phyloP scores from a whole-genome alignment of 78 protist species.

The Polysphondylium violaceum region DNA sequence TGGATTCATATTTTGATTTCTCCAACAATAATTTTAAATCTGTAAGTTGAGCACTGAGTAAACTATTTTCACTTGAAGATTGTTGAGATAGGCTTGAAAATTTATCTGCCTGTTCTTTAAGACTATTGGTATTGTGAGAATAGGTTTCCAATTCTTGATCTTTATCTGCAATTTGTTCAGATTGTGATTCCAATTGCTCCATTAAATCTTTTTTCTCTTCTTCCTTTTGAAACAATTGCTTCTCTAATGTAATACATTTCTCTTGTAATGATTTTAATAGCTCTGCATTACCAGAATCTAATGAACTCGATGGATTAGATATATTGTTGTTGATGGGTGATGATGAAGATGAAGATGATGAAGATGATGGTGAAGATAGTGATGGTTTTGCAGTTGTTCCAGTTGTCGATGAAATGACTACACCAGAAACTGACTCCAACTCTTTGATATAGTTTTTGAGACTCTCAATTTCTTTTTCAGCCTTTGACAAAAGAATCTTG shows the following conservation, averaged over 20 bases:
- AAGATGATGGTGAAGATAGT: neutral
- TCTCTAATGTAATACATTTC: slow-evolving; percentile 64
- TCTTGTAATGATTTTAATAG: slow-evolving; percentile 12
- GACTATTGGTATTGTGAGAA: neutral
- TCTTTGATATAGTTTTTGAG: slow-evolving; percentile 43
- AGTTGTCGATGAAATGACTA: neutral
- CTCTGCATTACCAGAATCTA: neutral
- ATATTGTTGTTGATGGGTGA: too few species aligned
- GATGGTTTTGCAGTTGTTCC: neutral
- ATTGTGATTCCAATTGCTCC: slow-evolving; percentile 24
- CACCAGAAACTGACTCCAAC: slow-evolving; percentile 50
- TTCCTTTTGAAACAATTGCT: slow-evolving; percentile 51
- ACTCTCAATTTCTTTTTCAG: slow-evolving; percentile 69
- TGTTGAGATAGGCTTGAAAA: neutral
- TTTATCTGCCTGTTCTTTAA: slow-evolving; percentile 15
- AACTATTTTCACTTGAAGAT: slow-evolving; percentile 24
- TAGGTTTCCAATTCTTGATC: slow-evolving; percentile 69
- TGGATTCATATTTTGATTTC: slow-evolving; percentile 29
- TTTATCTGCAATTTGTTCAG: slow-evolving; percentile 61
- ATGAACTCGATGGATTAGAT: too few species aligned
- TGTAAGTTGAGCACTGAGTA: slow-evolving; percentile 32
- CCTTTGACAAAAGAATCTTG: slow-evolving; percentile 41
- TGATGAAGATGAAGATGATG: neutral
- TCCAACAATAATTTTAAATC: slow-evolving; percentile 49
- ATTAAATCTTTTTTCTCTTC: slow-evolving; percentile 68